Evolutionary conservation across 805 yeast genomes (phyloP), one percentile per base, ranked within the genome.

Genomic region (Ogataea siamensis): DNA sequence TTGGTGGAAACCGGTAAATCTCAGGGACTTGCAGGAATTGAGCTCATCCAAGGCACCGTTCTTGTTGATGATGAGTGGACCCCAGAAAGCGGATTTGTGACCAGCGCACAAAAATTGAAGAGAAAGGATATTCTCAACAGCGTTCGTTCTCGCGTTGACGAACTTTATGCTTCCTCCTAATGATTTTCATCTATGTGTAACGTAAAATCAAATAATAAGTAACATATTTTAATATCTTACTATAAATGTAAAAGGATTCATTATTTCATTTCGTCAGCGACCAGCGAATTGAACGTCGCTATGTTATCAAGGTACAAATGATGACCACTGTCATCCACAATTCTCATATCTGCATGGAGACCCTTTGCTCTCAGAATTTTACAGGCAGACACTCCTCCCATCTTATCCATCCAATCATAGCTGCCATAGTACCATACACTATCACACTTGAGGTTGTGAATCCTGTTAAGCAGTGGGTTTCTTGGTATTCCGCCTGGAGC

Each of bases 61-160:
- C 62, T 93, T 43, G 73, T 80, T 41, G 89, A 86, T 49, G 91
- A 80, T 36, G 99, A 93, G 69, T 93, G 99, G 98, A 93, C 98
- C 27, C 98, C 99, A 28, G 93, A 87, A 64, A 86, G 79, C 58
- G 98, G 96, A 0, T 87, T 69, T 50, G 94, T 91, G 40, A 88
- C 98, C 11, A 80, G 94, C 42, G 99, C 99, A 17, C 97, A 89
- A 67, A 93, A 93, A 68, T 74, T 93, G 56, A 96, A 91, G 71
- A 83, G 99, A 72, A 85, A 76, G 72, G 84, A 84, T 71, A 93
- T 93, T 57, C 67, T 87, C 51, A 76, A 71, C 21, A 76, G 80
- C 44, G 84, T 82, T 58, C 63, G 80, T 63, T 72, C 72, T 24
- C 75, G 72, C 33, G 85, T 93, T 53, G 85, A 84, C 45, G 68